These are phyloP conservation scores for Rhexocercosporidium sp. DNA, from an alignment of 2,329 filamentous ascomycete species.

Conservation along the genomic window DNA sequence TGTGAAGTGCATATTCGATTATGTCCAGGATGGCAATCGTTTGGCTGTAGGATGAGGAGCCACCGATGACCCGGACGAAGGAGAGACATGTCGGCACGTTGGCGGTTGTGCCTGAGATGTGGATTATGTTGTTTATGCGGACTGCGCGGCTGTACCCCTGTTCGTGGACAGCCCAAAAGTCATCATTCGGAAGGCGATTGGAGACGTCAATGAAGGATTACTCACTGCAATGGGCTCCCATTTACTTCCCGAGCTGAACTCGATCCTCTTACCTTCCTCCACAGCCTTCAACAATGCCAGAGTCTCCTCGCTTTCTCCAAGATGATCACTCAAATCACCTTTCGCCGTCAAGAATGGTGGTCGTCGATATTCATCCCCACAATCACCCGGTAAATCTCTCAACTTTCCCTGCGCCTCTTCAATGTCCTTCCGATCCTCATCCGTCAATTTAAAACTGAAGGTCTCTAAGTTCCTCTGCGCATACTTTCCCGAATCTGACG, in stretches of 20 bases:
- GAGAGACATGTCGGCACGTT: slow-evolving; percentile 32
- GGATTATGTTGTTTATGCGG: slow-evolving; percentile 36
- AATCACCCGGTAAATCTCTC: slow-evolving; percentile 42
- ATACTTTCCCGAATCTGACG: not conserved
- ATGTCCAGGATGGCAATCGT: not conserved
- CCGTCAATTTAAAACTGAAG: not conserved
- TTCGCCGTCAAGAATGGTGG: slow-evolving; percentile 42
- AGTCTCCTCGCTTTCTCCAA: not conserved
- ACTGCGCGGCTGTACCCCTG: slow-evolving; percentile 40
- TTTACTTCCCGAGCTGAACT: not conserved
- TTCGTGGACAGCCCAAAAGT: too few relatives aligned
- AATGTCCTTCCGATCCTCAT: not conserved
- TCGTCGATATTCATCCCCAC: slow-evolving; percentile 44
- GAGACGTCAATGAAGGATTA: not conserved
- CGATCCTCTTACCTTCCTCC: not conserved
- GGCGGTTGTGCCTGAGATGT: slow-evolving; percentile 44
- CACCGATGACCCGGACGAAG: not conserved
- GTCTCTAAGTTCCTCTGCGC: not conserved
- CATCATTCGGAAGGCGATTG: too few relatives aligned
- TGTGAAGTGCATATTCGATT: not conserved
- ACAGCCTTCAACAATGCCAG: not conserved
- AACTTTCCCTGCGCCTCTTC: slow-evolving; percentile 12
- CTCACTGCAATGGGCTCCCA: not conserved
- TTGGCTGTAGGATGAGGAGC: not conserved
- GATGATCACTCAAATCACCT: slow-evolving; percentile 40